These are phyloP conservation scores for Vigna reflexopilosa DNA, from an alignment of 306 rosid species.

Conservation along the genomic window DNA sequence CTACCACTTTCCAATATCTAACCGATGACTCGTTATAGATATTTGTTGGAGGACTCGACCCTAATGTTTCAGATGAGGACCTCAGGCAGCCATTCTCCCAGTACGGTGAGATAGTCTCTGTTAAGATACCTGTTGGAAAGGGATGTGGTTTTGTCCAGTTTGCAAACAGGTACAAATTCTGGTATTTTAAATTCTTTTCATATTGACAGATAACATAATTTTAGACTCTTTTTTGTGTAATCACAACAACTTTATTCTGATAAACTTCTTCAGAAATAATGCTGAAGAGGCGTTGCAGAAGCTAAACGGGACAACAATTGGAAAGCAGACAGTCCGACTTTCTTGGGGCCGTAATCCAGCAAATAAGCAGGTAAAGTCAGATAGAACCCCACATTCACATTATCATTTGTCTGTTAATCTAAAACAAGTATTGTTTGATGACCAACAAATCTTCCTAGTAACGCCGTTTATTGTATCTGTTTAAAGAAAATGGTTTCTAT, in stretches of 20 bases:
- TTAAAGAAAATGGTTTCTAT: constrained; percentile 3
- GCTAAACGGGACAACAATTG: constrained; percentile 81
- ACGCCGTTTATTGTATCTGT: neutral
- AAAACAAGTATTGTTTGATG: constrained; percentile 9
- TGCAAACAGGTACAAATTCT: constrained; percentile 69
- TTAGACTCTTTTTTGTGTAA: constrained; percentile 22
- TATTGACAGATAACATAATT: neutral
- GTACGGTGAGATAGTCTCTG: constrained; percentile 91
- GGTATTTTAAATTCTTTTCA: constrained; percentile 10
- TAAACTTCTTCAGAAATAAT: constrained; percentile 65
- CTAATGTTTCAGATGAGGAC: constrained; percentile 90
- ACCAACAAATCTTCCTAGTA: constrained; percentile 9
- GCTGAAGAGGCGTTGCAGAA: constrained; percentile 97
- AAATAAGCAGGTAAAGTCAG: constrained; percentile 77
- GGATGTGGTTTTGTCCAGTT: constrained; percentile 99
- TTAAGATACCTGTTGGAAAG: constrained; percentile 96
- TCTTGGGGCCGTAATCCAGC: constrained; percentile 99
- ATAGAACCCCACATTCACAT: neutral
- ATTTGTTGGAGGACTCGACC: constrained; percentile 99
- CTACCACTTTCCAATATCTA: constrained; percentile 36
- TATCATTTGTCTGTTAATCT: constrained; percentile 13
- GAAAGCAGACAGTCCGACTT: constrained; percentile 95
- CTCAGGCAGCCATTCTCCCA: constrained; percentile 90
- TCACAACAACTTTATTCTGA: constrained; percentile 35
- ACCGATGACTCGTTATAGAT: constrained; percentile 59